Base-by-base conservation (phyloP, 2,329 filamentous ascomycete genomes). In the Xylariaceae sp. region DNA sequence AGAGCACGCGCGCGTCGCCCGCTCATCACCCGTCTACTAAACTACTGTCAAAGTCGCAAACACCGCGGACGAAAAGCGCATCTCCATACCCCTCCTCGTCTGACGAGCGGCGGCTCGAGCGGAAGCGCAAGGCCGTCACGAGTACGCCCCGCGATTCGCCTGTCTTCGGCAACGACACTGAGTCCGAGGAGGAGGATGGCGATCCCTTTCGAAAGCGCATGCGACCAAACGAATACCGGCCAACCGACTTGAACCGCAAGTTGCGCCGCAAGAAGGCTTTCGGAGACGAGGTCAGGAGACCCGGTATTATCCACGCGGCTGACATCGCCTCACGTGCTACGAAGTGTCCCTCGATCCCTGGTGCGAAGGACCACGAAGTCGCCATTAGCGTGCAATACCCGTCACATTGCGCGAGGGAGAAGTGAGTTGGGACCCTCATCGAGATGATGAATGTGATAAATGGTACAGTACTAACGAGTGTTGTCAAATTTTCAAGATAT, bases 351-450 rank as follows among this genome's bases (percentile, higher is more conserved):
- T 78, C 79, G 0, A 77, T 79, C 10, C 75, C 82, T 60, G 77
- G 77, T 45, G 76, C 79, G 2, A 74, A 75, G 52, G 74, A 78
- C 52, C 77, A 84, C 60, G 80, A 84, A 59, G 78, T 86, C 5
- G 76, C 74, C 9, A 83, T 95, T 60, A 78, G 87, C 70, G 76
- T 97, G 66, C 89, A 94, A 73, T 97, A 97, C 73, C 93, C 94
- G 8, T 92, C 90, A 72, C 78, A 81, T 62, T 82, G 85, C 58
- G 80, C 81, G 53, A 82, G 82, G 56, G 90, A 94, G 74, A 84
- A 81, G 85, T 89, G 77, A 68, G 75, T 48, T 34, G 7, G 11
- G 23, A 51, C 23, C 11, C 48, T 23, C n/a, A 13, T 51, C 23
- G 5, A 30, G 4, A 30, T 30, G 23, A 30, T 30, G 23, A 30